Evolutionary conservation across 805 yeast species (phyloP).

Genomic region (Barnettozyma wickerhamii): DNA sequence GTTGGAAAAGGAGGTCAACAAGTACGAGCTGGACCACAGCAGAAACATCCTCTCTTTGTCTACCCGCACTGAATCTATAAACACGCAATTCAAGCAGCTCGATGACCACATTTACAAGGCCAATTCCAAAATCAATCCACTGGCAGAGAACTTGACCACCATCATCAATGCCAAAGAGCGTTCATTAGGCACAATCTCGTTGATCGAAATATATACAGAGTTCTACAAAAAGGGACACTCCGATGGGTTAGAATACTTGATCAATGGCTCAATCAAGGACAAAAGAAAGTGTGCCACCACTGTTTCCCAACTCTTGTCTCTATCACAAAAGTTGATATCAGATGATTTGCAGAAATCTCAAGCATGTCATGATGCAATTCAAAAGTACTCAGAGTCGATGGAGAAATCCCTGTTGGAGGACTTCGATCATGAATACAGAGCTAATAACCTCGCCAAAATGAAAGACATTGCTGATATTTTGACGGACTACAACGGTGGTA

Average conservation of each 20-base stretch:
- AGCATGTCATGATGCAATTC: slow-evolving; percentile 40
- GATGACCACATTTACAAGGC: slow-evolving; percentile 53
- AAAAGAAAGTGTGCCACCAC: slow-evolving; percentile 64
- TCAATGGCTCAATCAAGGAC: slow-evolving; percentile 49
- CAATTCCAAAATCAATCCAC: slow-evolving; percentile 56
- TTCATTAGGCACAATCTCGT: slow-evolving; percentile 63
- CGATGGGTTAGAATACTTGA: slow-evolving; percentile 52
- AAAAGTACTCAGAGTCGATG: slow-evolving; percentile 69
- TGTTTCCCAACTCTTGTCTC: slow-evolving; percentile 56
- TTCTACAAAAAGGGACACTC: slow-evolving; percentile 50
- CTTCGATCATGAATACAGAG: slow-evolving; percentile 71
- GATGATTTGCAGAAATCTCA: slow-evolving; percentile 43
- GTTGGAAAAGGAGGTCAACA: slow-evolving; percentile 54
- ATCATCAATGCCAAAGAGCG: slow-evolving; percentile 71
- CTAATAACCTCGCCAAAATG: slow-evolving; percentile 65
- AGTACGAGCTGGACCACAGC: slow-evolving; percentile 63
- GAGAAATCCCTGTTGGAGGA: slow-evolving; percentile 65
- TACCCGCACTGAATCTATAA: slow-evolving; percentile 41
- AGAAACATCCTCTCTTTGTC: slow-evolving; percentile 56
- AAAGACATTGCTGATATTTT: slow-evolving; percentile 71
- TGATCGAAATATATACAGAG: slow-evolving; percentile 72
- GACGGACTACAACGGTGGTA: slow-evolving; percentile 80
- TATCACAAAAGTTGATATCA: slow-evolving; percentile 62
- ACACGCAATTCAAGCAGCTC: slow-evolving; percentile 43
- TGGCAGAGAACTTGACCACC: slow-evolving; percentile 63